Evolutionary conservation across 2,329 filamentous ascomycete genomes (phyloP).

Genomic region (Stachybotrys chartarum): DNA sequence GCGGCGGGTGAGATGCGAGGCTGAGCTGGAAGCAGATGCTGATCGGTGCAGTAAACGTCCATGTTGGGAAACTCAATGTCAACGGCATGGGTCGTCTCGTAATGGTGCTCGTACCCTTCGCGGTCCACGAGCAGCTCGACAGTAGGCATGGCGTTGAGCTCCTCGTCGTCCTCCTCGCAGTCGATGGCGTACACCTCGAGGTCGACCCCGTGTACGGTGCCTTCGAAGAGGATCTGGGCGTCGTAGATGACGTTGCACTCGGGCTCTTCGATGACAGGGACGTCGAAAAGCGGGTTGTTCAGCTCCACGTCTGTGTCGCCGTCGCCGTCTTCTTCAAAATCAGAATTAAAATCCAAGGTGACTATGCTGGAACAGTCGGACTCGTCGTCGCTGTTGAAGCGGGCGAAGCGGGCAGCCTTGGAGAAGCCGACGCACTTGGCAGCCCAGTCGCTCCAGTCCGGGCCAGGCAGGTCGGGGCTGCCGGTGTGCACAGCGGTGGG

Average conservation of each 20-base stretch:
- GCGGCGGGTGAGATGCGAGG: not conserved
- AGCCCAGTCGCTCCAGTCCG: not conserved
- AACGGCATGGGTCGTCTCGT: slow-evolving; percentile 9
- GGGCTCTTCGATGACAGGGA: not conserved
- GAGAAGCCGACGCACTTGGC: not conserved
- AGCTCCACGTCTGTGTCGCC: slow-evolving; percentile 7
- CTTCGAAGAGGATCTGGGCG: slow-evolving; percentile 11
- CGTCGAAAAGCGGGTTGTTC: slow-evolving; percentile 10
- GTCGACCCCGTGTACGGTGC: slow-evolving; percentile 10
- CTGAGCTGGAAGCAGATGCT: slow-evolving; percentile 3
- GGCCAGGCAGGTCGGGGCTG: not conserved
- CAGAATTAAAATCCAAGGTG: not conserved
- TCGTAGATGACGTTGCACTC: slow-evolving; percentile 17
- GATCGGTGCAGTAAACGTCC: slow-evolving; percentile 10
- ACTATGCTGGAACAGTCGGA: not conserved
- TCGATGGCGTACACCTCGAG: slow-evolving; percentile 21
- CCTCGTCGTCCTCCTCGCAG: slow-evolving; percentile 13
- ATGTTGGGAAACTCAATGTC: slow-evolving; percentile 18
- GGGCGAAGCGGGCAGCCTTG: no score
- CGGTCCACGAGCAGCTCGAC: slow-evolving; percentile 21
- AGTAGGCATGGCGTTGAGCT: slow-evolving; percentile 14
- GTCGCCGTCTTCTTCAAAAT: slow-evolving; percentile 4
- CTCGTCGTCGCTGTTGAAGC: not conserved
- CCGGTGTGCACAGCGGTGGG: not conserved
- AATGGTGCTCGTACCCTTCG: slow-evolving; percentile 16